Evolutionary conservation across 2,329 filamentous ascomycete species (phyloP).

Genomic region (Monosporascus sp.): DNA sequence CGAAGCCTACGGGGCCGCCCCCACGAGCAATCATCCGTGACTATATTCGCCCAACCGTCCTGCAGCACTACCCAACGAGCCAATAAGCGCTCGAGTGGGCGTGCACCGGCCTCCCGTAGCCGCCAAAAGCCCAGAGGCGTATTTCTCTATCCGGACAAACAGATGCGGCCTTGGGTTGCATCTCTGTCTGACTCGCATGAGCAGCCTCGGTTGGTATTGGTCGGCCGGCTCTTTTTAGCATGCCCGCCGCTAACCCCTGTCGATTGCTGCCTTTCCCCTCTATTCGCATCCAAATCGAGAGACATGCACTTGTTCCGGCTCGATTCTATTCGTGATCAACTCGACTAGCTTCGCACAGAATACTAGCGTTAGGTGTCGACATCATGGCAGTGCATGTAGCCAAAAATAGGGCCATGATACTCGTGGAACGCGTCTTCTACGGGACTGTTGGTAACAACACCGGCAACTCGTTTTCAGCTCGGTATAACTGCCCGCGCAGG

Average conservation of each 20-base stretch:
- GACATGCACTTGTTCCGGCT: neutral
- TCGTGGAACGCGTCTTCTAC: too few species aligned
- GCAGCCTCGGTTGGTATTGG: neutral
- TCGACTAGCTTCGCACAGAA: too few species aligned
- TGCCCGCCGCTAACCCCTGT: neutral
- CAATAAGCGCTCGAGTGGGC: neutral
- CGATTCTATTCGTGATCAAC: neutral
- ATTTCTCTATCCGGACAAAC: neutral
- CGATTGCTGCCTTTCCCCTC: neutral
- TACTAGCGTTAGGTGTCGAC: too few species aligned
- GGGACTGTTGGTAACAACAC: too few species aligned
- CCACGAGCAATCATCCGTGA: neutral
- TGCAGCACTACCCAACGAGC: neutral
- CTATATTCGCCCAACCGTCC: neutral
- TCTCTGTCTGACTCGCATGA: neutral
- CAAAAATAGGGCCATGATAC: too few species aligned
- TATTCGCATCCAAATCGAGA: neutral
- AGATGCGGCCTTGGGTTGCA: neutral
- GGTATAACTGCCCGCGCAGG: too few species aligned
- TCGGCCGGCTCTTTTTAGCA: neutral
- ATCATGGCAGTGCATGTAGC: too few species aligned
- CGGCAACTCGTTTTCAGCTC: too few species aligned
- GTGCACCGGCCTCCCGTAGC: neutral
- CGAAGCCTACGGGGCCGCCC: neutral
- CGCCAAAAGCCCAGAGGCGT: neutral